phyloP scores from a whole-genome alignment of 768 basidiomycete genomes.

The Auricularia auricula-judae region DNA sequence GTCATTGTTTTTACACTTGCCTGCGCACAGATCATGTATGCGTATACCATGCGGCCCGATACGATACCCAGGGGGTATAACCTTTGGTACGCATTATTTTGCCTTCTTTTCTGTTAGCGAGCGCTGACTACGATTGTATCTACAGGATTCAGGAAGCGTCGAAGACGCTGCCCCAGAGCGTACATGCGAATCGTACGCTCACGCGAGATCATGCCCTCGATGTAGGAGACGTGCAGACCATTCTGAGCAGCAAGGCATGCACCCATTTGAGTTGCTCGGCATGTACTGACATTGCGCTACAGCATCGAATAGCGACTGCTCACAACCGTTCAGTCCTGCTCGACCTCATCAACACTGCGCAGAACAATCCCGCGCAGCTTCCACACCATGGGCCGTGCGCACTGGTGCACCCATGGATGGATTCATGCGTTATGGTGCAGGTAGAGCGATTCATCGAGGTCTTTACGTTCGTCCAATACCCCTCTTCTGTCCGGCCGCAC shows the following conservation, averaged over 20 bases:
- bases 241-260: constrained; percentile 37
- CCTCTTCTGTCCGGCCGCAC: constrained; percentile 13
- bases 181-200: constrained; percentile 51
- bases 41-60: constrained; percentile 65
- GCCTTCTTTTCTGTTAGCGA: background rate
- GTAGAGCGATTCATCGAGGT: constrained; percentile 70
- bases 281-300: constrained; percentile 7
- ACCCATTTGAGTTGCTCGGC: background rate
- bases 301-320: constrained; percentile 39
- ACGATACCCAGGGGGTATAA: constrained; percentile 73
- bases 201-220: constrained; percentile 49
- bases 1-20: constrained; percentile 73
- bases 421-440: constrained; percentile 48
- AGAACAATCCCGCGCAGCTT: background rate
- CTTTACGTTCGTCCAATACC: constrained; percentile 71
- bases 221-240: constrained; percentile 40
- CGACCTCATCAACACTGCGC: constrained; percentile 6
- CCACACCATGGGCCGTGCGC: constrained; percentile 2
- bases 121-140: background rate
- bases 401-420: constrained; percentile 62
- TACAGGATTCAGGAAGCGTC: constrained; percentile 62
- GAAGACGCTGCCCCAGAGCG: constrained; percentile 45
- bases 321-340: constrained; percentile 40
- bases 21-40: constrained; percentile 81
- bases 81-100: constrained; percentile 41